Percentiles rank a stretch among this genome's conserved stretches.
These are phyloP conservation scores for Globisporangium nagaii DNA, from an alignment of 352 stramenopile species.

Conservation along the genomic window DNA sequence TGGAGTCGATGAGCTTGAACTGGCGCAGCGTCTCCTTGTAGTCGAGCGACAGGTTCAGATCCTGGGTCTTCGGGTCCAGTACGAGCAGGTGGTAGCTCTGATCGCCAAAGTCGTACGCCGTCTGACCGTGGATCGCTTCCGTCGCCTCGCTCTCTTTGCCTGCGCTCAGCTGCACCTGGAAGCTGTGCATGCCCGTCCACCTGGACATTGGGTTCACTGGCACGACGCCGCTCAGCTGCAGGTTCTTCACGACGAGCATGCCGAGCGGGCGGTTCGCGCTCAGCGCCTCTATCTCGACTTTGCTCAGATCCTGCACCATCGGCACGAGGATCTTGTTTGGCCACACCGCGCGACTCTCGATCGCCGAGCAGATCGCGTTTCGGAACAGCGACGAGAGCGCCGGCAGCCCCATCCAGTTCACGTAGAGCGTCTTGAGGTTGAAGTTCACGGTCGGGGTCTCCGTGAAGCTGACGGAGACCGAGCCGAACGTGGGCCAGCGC, in stretches of 20 bases:
- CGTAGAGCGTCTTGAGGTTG: conserved; percentile 31
- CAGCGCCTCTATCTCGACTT: conserved; percentile 38
- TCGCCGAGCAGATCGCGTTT: conserved; percentile 25
- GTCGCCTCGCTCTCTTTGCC: conserved; percentile 25
- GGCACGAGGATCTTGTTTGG: conserved; percentile 41
- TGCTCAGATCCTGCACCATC: conserved; percentile 38
- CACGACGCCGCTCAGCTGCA: conserved; percentile 22
- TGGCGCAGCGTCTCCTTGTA: conserved; percentile 31
- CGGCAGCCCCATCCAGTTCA: conserved; percentile 40
- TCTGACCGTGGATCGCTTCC: conserved; percentile 20
- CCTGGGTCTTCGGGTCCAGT: conserved; percentile 36
- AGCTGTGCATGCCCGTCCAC: conserved; percentile 29
- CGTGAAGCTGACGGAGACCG: conserved; percentile 34
- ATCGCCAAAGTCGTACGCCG: conserved; percentile 17
- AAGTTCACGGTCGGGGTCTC: conserved; percentile 43
- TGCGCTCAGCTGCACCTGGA: conserved; percentile 23
- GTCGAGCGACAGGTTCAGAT: conserved; percentile 29
- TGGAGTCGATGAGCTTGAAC: conserved; percentile 29
- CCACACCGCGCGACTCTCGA: conserved; percentile 32
- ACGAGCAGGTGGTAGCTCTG: conserved; percentile 27
- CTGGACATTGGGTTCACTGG: conserved; percentile 22
- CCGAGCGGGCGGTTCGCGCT: conserved; percentile 31
- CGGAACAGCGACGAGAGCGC: conserved; percentile 38
- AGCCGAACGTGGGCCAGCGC: conserved; percentile 35
- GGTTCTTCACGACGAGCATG: conserved; percentile 30